These are phyloP conservation scores for Kalmanozyma brasiliensis DNA, from an alignment of 1,284 basidiomycete genomes.

Conservation along the genomic window DNA sequence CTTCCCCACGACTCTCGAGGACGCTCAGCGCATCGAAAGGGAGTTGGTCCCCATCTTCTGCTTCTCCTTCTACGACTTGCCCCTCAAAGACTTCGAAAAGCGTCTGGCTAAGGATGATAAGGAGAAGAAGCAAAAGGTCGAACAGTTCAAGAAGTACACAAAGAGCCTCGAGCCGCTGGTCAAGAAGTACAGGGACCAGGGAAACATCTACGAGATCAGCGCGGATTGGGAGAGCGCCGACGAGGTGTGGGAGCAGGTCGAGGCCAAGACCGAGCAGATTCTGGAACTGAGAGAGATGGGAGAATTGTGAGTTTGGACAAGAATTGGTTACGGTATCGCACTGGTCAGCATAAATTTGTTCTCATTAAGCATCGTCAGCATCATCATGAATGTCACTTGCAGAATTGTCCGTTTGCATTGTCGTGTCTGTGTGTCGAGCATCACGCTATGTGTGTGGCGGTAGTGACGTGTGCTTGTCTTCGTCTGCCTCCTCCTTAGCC, in stretches of 20 bases:
- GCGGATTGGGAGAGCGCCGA: slow-evolving; percentile 58
- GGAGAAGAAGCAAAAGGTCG: slow-evolving; percentile 24
- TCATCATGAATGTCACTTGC: too few relatives aligned
- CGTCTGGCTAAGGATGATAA: slow-evolving; percentile 26
- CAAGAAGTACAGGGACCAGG: slow-evolving; percentile 46
- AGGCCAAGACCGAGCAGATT: slow-evolving; percentile 55
- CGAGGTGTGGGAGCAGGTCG: slow-evolving; percentile 63
- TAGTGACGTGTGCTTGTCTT: slow-evolving; percentile 54
- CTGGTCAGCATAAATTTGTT: too few relatives aligned
- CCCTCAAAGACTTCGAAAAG: slow-evolving; percentile 34
- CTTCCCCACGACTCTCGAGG: slow-evolving; percentile 46
- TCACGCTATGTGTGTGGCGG: not conserved
- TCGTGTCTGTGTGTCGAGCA: too few relatives aligned
- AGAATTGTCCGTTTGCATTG: slow-evolving; percentile 1
- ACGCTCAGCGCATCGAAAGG: slow-evolving; percentile 41
- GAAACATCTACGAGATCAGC: slow-evolving; percentile 59
- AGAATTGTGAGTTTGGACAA: slow-evolving; percentile 10
- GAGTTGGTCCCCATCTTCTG: slow-evolving; percentile 54
- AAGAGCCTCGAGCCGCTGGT: slow-evolving; percentile 31
- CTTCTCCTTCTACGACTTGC: slow-evolving; percentile 55
- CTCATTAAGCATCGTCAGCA: too few relatives aligned
- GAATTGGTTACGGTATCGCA: not conserved
- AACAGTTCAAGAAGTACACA: slow-evolving; percentile 35
- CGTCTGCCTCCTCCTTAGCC: slow-evolving; percentile 76
- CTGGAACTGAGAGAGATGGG: slow-evolving; percentile 34